Conservation (phyloP, 352 stramenopile species). For the Pelagophyceae sp. region DNA sequence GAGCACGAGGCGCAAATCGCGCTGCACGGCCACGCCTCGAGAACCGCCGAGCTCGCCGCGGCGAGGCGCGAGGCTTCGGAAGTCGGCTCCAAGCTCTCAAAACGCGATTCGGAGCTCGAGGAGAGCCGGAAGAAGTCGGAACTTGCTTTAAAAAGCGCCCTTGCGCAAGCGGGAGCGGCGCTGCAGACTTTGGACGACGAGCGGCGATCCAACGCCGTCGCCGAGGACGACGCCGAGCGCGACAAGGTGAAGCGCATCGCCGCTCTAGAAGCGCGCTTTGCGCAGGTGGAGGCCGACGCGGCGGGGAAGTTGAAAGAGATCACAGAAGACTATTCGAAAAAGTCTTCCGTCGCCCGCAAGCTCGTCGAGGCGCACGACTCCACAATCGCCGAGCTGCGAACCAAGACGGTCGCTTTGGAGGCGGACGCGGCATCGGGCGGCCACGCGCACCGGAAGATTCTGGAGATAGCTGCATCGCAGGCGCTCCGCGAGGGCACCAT, state of each 20-base stretch:
- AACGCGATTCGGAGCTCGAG: neutral
- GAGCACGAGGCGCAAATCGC: neutral
- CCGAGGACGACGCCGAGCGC: neutral
- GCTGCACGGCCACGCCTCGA: neutral
- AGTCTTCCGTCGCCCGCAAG: neutral
- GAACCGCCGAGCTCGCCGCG: neutral
- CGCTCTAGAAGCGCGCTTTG: neutral
- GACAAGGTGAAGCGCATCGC: neutral
- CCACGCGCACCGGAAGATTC: conserved; percentile 69
- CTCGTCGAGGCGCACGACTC: neutral
- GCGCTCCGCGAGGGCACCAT: conserved; percentile 61
- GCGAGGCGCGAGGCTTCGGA: neutral
- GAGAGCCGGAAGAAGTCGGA: too few relatives aligned
- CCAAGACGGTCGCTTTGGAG: conserved; percentile 52
- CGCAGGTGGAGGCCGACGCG: neutral
- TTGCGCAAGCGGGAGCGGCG: too few relatives aligned
- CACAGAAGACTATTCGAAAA: neutral
- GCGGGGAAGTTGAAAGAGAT: too few relatives aligned
- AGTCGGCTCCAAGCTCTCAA: neutral
- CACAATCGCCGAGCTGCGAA: conserved; percentile 53
- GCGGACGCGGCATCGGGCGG: conserved; percentile 68
- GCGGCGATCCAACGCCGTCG: too few relatives aligned
- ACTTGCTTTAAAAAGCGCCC: too few relatives aligned
- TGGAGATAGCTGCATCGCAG: conserved; percentile 69
- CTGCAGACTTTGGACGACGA: too few relatives aligned